Conservation (phyloP, 345 rosid species). For the Odontarrhena argentea region DNA sequence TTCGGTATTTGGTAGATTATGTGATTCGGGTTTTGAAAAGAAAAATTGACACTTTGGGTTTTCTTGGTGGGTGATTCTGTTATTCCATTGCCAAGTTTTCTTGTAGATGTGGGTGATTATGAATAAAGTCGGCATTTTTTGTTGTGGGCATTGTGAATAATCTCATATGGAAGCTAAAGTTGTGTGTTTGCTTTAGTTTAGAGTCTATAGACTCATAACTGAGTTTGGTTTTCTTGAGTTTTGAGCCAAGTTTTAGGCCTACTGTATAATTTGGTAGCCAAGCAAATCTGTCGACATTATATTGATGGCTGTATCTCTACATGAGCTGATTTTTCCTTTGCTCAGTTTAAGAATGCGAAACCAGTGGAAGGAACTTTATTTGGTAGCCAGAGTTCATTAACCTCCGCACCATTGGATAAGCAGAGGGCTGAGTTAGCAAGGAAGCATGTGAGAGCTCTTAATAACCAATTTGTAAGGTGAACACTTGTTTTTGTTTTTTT, state of each 20-base stretch:
- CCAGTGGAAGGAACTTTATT: conserved; percentile 59
- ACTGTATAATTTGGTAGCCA: background rate
- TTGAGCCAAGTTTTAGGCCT: background rate
- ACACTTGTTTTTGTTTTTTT: background rate
- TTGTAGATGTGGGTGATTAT: conserved; percentile 8
- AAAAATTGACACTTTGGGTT: background rate
- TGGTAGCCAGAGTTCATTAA: conserved; percentile 46
- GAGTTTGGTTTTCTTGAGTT: background rate
- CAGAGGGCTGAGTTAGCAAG: conserved; percentile 69
- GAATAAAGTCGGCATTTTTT: conserved; percentile 19
- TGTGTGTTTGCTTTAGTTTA: too few relatives aligned
- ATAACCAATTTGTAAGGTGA: conserved; percentile 91
- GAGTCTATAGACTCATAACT: background rate
- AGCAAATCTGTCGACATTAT: conserved; percentile 1
- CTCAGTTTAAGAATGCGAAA: conserved; percentile 71
- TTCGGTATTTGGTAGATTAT: conserved; percentile 19
- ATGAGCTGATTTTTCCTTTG: conserved; percentile 1
- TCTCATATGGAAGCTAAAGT: too few relatives aligned
- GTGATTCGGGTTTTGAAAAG: background rate
- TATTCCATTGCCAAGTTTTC: background rate
- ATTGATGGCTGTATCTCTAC: background rate
- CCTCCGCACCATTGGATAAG: conserved; percentile 48
- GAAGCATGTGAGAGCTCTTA: conserved; percentile 92
- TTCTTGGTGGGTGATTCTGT: background rate
- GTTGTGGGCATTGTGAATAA: conserved; percentile 18